phyloP scores from a whole-genome alignment of 2,329 filamentous ascomycete species.

The Sclerotinia trifoliorum region DNA sequence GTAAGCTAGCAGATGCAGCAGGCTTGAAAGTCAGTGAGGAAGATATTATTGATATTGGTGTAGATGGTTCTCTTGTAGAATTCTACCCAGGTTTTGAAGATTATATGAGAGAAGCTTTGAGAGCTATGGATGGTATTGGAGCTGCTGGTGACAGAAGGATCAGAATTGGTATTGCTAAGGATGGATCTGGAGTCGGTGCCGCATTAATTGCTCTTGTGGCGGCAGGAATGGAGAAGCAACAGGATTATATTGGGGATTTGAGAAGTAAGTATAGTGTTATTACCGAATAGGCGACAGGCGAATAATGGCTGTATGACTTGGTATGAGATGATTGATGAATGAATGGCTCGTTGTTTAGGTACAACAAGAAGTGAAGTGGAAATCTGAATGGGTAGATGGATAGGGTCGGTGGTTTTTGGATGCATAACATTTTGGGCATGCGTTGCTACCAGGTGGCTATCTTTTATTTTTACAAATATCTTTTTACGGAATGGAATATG shows the following conservation, averaged over 20 bases:
- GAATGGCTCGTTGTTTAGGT: not conserved
- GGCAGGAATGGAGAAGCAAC: constrained; percentile 49
- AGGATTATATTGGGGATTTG: constrained; percentile 28
- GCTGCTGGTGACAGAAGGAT: constrained; percentile 77
- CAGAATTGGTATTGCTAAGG: constrained; percentile 93
- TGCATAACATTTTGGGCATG: constrained; percentile 7
- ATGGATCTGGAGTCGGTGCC: constrained; percentile 92
- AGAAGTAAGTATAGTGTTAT: not conserved
- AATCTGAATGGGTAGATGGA: not conserved
- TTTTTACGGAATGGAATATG: not conserved
- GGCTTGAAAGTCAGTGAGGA: constrained; percentile 45
- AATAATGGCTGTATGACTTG: constrained; percentile 4
- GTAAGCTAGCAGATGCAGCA: constrained; percentile 34
- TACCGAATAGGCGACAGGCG: not conserved
- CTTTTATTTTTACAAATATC: not conserved
- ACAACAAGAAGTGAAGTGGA: not conserved
- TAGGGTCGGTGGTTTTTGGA: not conserved
- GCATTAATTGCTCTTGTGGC: constrained; percentile 92
- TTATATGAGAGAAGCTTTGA: constrained; percentile 80
- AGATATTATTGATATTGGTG: constrained; percentile 81
- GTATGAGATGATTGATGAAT: constrained; percentile 16
- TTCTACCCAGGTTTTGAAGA: constrained; percentile 92
- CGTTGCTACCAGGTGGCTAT: not conserved
- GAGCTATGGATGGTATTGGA: constrained; percentile 75
- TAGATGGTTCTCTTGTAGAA: constrained; percentile 91